Evolutionary conservation across 2,329 filamentous ascomycete species (phyloP).

Genomic region (Fusarium sp.): DNA sequence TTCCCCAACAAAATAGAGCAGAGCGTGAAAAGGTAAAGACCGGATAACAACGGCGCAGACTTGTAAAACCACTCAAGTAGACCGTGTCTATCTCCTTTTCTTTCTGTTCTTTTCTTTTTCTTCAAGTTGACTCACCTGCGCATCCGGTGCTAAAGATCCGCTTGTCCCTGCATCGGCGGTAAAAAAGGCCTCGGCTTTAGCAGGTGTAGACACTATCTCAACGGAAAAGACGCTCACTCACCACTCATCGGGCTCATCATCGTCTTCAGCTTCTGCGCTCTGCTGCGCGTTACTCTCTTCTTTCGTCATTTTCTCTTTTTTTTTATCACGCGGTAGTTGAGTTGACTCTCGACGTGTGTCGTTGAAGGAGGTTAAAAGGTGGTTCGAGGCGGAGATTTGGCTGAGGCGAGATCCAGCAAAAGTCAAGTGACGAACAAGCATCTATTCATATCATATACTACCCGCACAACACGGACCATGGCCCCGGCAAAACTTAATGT

Average conservation of each 20-base stretch:
- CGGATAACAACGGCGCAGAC: not conserved
- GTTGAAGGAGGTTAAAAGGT: slow-evolving; percentile 34
- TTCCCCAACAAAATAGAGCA: slow-evolving; percentile 31
- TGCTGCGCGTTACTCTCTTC: slow-evolving; percentile 61
- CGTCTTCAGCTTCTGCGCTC: slow-evolving; percentile 57
- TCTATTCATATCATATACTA: not conserved
- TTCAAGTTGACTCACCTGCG: slow-evolving; percentile 71
- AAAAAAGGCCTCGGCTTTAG: slow-evolving; percentile 47
- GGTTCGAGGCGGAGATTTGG: slow-evolving; percentile 46
- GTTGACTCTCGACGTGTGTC: not conserved
- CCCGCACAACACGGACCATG: slow-evolving; percentile 62
- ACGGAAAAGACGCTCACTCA: slow-evolving; percentile 61
- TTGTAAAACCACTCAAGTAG: not conserved
- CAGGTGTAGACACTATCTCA: slow-evolving; percentile 1
- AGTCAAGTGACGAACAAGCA: slow-evolving; percentile 45
- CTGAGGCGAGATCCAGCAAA: slow-evolving; percentile 37
- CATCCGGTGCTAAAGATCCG: slow-evolving; percentile 97
- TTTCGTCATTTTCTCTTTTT: slow-evolving; percentile 61
- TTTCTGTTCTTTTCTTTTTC: not conserved
- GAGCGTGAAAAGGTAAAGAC: not conserved
- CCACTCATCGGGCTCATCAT: slow-evolving; percentile 96
- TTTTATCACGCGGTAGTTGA: slow-evolving; percentile 47
- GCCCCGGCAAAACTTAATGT: slow-evolving; percentile 84
- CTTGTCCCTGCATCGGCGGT: slow-evolving; percentile 81
- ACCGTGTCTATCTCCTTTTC: not conserved